These are phyloP conservation scores for Penicillium sp. DNA, from an alignment of 2,329 filamentous ascomycete genomes.

Conservation along the genomic window DNA sequence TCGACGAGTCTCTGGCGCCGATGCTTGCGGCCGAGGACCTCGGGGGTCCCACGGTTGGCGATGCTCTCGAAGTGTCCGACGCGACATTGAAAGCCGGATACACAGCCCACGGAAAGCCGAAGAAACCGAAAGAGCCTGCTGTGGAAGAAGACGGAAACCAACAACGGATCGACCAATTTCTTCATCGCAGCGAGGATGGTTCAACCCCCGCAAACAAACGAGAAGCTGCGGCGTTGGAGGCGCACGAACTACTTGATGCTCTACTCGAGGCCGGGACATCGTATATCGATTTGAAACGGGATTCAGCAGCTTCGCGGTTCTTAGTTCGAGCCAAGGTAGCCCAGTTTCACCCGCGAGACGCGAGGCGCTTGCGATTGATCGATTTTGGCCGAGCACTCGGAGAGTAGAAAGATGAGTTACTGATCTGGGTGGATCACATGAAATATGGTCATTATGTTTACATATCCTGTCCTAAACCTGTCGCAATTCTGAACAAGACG, in stretches of 20 bases:
- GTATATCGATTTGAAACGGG: slow-evolving; percentile 52
- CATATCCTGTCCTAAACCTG: slow-evolving; percentile 10
- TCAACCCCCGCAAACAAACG: slow-evolving; percentile 44
- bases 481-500: slow-evolving; percentile 5
- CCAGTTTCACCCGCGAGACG: slow-evolving; percentile 59
- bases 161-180: slow-evolving; percentile 55
- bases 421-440: neutral
- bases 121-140: slow-evolving; percentile 36
- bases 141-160: slow-evolving; percentile 42
- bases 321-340: slow-evolving; percentile 58
- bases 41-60: slow-evolving; percentile 79
- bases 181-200: slow-evolving; percentile 40
- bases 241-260: slow-evolving; percentile 50
- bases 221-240: slow-evolving; percentile 51
- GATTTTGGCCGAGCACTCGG: slow-evolving; percentile 52
- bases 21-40: slow-evolving; percentile 83
- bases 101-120: slow-evolving; percentile 53
- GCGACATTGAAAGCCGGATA: slow-evolving; percentile 56
- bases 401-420: slow-evolving; percentile 20
- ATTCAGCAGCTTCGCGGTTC: slow-evolving; percentile 57
- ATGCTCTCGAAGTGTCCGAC: slow-evolving; percentile 66
- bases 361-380: slow-evolving; percentile 53
- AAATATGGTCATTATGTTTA: slow-evolving; percentile 21
- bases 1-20: slow-evolving; percentile 68
- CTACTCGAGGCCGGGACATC: slow-evolving; percentile 50